These are phyloP conservation scores for Stygiomarasmius scandens DNA, from an alignment of 1,284 basidiomycete genomes.

Conservation along the genomic window DNA sequence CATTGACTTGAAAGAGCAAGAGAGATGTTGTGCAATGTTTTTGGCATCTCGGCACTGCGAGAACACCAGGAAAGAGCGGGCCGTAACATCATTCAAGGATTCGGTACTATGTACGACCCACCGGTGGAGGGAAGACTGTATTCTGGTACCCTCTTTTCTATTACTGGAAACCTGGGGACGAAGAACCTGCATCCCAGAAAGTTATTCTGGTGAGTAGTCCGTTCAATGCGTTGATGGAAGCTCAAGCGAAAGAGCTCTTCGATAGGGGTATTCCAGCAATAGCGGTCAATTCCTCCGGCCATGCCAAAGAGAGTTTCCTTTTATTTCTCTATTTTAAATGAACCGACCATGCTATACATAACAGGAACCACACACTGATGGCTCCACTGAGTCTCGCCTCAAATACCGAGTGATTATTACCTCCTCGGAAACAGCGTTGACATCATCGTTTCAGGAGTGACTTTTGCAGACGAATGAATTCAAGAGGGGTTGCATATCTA, in stretches of 20 bases:
- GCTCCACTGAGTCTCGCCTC: neutral
- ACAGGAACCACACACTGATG: neutral
- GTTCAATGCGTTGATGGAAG: slow-evolving; percentile 17
- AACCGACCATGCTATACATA: neutral
- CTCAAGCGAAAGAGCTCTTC: slow-evolving; percentile 13
- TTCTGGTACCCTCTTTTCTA: slow-evolving; percentile 21
- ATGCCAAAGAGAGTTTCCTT: neutral
- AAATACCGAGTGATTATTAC: slow-evolving; percentile 1
- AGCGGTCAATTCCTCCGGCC: slow-evolving; percentile 10
- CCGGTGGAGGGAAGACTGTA: slow-evolving; percentile 19
- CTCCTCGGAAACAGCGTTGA: neutral
- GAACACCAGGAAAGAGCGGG: slow-evolving; percentile 6
- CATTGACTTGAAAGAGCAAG: neutral
- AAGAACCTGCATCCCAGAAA: slow-evolving; percentile 12
- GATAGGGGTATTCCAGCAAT: slow-evolving; percentile 12
- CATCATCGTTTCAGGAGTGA: neutral
- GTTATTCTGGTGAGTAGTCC: slow-evolving; percentile 18
- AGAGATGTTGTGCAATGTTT: neutral
- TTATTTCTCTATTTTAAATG: neutral
- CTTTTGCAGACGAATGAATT: neutral
- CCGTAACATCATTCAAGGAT: slow-evolving; percentile 11
- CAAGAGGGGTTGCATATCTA: neutral
- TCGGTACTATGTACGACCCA: slow-evolving; percentile 15
- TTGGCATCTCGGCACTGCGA: neutral
- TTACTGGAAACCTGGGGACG: slow-evolving; percentile 16